Base-by-base conservation (phyloP, 2,329 filamentous ascomycete species). In the Simplicillium sp. region DNA sequence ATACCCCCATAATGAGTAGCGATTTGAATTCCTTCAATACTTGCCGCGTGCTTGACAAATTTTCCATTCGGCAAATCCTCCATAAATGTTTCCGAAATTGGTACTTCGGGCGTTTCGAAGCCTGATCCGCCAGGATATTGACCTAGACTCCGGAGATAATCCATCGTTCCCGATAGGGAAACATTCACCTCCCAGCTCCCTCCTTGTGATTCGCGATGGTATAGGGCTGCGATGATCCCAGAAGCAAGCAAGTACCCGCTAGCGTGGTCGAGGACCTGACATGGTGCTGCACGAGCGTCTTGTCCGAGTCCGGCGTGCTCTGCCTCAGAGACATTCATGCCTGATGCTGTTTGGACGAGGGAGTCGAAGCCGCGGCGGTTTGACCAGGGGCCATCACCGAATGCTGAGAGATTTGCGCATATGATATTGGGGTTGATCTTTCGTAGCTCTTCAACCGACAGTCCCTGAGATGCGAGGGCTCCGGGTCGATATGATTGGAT, bases 401-500 rank as follows among this genome's bases (percentile, higher is more conserved):
- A 79, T 0, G 75, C 73, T 1, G 70, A 73, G 16, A 79, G 48
- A 38, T 65, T 75, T 2, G 71, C 73, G 6, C 64, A 57, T 18
- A 78, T 59, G 11, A 78, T 59, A 2, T 56, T 58, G 0, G 69
- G 62, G 17, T 68, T 70, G 4, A 59, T 37, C 16, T 50, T 46
- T 2, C 54, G 47, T 0, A 76, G 50, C 1, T 62, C 56, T 7
- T 60, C 56, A 0, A 56, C 48, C 0, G 56, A 57, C 5, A 58
- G 48, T 0, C 71, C 70, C 15, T 65, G 56, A 0, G 56, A 46
- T 0, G 46, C 70, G n/a, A 82, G 59, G 11, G 71, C 71, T 2
- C 78, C 77, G 0, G 80, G 80, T 1, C 81, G 71, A 52, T 82
- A 84, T 3, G 80, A 79, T 52, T 84, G 77, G 11, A 62, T 63